phyloP scores from a whole-genome alignment of 2,329 filamentous ascomycete genomes.

The Podosphaera xanthii region DNA sequence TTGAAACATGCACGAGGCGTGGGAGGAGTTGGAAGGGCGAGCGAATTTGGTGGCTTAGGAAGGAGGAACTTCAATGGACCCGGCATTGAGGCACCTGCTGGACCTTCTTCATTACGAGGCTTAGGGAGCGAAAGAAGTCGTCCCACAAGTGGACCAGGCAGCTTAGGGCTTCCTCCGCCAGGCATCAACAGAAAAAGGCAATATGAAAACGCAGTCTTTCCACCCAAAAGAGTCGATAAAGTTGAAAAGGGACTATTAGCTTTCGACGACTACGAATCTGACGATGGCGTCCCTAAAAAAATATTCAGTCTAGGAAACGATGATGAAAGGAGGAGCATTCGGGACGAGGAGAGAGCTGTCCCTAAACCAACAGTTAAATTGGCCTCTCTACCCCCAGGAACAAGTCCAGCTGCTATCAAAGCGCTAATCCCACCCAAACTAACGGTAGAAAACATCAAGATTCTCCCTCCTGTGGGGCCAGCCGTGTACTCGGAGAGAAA shows the following conservation, averaged over 20 bases:
- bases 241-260: slow-evolving; percentile 14
- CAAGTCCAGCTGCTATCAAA: slow-evolving; percentile 35
- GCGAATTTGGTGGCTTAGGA: slow-evolving; percentile 15
- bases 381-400: slow-evolving; percentile 35
- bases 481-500: slow-evolving; percentile 37
- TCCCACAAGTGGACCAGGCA: slow-evolving; percentile 36
- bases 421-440: slow-evolving; percentile 35
- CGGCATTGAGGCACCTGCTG: slow-evolving; percentile 16
- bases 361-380: slow-evolving; percentile 40
- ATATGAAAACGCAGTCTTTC: slow-evolving; percentile 21
- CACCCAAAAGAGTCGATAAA: slow-evolving; percentile 10
- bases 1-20: slow-evolving; percentile 6
- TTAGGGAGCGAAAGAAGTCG: slow-evolving; percentile 16
- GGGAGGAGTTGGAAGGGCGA: slow-evolving; percentile 4
- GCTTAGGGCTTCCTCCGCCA: slow-evolving; percentile 29
- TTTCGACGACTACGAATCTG: slow-evolving; percentile 15
- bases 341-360: slow-evolving; percentile 31
- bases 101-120: slow-evolving; percentile 11
- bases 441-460: slow-evolving; percentile 49
- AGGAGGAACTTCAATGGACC: slow-evolving; percentile 38
- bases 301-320: slow-evolving; percentile 17
- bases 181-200: slow-evolving; percentile 31
- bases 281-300: slow-evolving; percentile 9
- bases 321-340: slow-evolving; percentile 15
- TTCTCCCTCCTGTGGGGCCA: slow-evolving; percentile 32